Base-by-base conservation (phyloP, 805 yeast genomes). In the Blastobotrys muscicola region DNA sequence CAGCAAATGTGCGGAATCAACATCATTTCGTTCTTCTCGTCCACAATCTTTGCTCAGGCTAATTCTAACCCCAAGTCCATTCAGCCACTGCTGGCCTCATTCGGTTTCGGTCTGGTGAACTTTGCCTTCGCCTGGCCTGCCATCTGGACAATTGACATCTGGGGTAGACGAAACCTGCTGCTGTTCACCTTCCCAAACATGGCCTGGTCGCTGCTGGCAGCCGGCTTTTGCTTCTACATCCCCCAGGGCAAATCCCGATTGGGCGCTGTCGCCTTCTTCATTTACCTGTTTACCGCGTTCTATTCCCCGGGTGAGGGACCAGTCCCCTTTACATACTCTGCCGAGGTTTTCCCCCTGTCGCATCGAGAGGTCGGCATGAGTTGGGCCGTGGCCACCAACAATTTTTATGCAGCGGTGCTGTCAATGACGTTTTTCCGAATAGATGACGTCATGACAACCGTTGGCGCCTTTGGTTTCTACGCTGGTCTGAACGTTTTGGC, bases 1-100 rank as follows among this genome's bases (percentile, higher is more conserved):
- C 94, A 85, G 66, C 94, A 85, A 60, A 82, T 85, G 66, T 85
- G 94, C 65, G 94, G 94, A 52, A 76, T 85, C 60, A 85, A 85
- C 57, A 89, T 85, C 44, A 83, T 85, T 61, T 87, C 92, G 14
- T 82, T 84, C 64, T 85, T 83, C 62, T 82, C 92, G 1, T 79
- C 90, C 0, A 70, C 83, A 9, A 84, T 85, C 47, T 85, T 85
- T 64, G 61, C 71, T 16, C 72, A 76, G 45, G 76, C 86, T 23
- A 61, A 72, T 33, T 75, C 72, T 47, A 13, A 68, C 33, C 75
- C 71, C 49, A 4, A 34, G 37, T 12, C 23, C 11, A 67, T 74
- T 49, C 68, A 72, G 48, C 77, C 92, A 0, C 64, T 84, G 57
- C 65, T 80, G 53, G 90, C 94, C 0, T 82, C 90, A 1, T 77